These are phyloP conservation scores for Apiospora hydei DNA, from an alignment of 2,329 filamentous ascomycete genomes.

Conservation along the genomic window DNA sequence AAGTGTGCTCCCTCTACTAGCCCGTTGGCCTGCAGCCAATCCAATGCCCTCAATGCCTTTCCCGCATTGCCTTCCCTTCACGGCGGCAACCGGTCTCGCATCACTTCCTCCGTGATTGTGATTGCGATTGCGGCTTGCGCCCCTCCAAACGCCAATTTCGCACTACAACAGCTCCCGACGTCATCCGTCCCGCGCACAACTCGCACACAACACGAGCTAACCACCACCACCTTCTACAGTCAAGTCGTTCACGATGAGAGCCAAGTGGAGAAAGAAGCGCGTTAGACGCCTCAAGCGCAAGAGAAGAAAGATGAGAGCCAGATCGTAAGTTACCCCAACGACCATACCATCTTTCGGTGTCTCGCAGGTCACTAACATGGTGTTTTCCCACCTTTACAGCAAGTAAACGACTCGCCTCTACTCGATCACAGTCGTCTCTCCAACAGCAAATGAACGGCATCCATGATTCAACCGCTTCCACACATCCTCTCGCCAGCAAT, in stretches of 20 bases:
- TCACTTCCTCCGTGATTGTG: conserved; percentile 1
- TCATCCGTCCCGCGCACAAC: conserved; percentile 9
- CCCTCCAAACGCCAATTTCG: conserved; percentile 10
- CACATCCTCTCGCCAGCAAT: neutral
- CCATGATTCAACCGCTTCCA: conserved; percentile 16
- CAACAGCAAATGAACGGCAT: conserved; percentile 25
- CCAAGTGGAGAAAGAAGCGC: conserved; percentile 99
- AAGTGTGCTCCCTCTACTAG: neutral
- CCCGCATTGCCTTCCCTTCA: neutral
- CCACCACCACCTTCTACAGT: conserved; percentile 6
- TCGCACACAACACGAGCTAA: neutral
- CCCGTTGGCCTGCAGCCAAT: neutral
- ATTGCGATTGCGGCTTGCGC: neutral
- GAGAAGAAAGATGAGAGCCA: conserved; percentile 98
- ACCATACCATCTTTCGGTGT: neutral
- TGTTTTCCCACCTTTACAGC: conserved; percentile 32
- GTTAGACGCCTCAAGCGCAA: conserved; percentile 98
- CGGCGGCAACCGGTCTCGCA: neutral
- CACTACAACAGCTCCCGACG: neutral
- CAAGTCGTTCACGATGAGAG: conserved; percentile 69
- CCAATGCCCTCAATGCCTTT: neutral
- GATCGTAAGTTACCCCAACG: conserved; percentile 74
- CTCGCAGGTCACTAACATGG: neutral
- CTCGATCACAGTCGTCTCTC: conserved; percentile 43
- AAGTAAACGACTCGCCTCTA: conserved; percentile 47